A percentile compares a stretch with the other conserved stretches of the same genome.
phyloP scores from a whole-genome alignment of 257 asterid species.

The Solanum chmielewskii region DNA sequence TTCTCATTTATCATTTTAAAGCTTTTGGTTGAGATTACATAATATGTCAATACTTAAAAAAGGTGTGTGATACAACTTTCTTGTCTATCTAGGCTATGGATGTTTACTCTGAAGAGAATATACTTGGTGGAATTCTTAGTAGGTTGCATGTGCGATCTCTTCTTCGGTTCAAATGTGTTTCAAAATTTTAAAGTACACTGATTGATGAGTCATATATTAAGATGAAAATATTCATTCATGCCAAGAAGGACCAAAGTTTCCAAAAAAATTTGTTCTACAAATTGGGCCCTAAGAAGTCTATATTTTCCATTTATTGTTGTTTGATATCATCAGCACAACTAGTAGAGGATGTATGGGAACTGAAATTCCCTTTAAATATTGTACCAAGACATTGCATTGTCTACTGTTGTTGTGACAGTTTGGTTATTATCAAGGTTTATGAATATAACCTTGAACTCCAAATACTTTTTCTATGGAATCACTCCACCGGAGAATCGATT shows the following conservation, averaged over 20 bases:
- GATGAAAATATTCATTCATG: background rate
- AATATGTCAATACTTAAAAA: background rate
- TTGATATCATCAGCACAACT: background rate
- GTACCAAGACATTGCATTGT: background rate
- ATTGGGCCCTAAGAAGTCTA: background rate
- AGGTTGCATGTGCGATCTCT: background rate
- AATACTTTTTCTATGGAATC: background rate
- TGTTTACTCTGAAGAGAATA: background rate
- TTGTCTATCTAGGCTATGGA: background rate
- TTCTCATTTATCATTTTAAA: too few relatives aligned
- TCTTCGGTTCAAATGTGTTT: background rate
- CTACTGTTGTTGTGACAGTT: background rate
- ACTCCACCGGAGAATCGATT: background rate
- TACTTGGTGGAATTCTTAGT: background rate
- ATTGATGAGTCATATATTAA: background rate
- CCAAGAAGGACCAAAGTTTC: too few relatives aligned
- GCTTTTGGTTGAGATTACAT: background rate
- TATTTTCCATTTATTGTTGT: background rate
- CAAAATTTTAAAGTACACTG: background rate
- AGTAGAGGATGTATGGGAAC: background rate
- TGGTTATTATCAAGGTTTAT: background rate
- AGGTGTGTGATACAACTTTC: background rate
- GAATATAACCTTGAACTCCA: too few relatives aligned
- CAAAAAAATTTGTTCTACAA: too few relatives aligned
- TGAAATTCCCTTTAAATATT: background rate